These are phyloP conservation scores for Russula abietina DNA, from an alignment of 768 basidiomycete genomes.

Conservation along the genomic window DNA sequence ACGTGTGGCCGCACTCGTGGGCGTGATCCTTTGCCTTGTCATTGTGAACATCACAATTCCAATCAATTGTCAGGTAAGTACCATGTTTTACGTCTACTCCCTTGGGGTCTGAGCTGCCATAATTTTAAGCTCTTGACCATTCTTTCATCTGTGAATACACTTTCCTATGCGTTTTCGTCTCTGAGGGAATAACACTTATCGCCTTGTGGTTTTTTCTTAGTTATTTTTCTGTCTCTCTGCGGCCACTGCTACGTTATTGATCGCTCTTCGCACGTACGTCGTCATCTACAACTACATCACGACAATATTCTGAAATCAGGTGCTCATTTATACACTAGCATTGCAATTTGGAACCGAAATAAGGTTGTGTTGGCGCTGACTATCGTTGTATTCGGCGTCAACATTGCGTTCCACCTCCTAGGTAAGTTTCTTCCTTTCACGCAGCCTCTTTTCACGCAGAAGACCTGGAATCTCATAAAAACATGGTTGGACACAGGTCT, in stretches of 20 bases:
- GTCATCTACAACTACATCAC: not conserved
- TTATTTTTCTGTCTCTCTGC: not conserved
- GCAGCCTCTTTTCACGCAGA: too few species aligned
- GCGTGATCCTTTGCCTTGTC: too few species aligned
- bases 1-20: too few species aligned
- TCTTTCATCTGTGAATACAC: not conserved
- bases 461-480: not conserved
- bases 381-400: not conserved
- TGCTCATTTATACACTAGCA: not conserved
- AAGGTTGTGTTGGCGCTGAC: not conserved
- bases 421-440: not conserved
- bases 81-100: too few species aligned
- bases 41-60: too few species aligned
- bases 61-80: too few species aligned
- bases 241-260: not conserved
- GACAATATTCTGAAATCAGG: not conserved
- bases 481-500: not conserved
- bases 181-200: not conserved
- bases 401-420: not conserved
- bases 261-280: conserved; percentile 6
- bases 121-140: not conserved
- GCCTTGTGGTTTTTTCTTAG: not conserved
- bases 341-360: conserved; percentile 5
- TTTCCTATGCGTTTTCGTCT: not conserved
- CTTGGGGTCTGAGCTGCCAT: too few species aligned